Conservation (phyloP, 345 rosid genomes). For the Corchorus capsularis region DNA sequence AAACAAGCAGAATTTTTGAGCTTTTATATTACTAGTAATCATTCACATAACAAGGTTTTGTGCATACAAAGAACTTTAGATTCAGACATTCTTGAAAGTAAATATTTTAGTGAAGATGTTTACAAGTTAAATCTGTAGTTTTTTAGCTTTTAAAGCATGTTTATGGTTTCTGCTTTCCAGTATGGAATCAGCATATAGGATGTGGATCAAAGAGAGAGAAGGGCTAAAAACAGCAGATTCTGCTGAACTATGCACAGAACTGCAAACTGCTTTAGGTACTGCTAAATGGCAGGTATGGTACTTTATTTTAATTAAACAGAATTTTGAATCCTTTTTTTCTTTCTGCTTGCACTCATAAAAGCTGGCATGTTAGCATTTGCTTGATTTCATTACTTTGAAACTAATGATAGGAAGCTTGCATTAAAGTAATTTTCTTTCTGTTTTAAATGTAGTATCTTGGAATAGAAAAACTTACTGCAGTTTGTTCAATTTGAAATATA, state of each 20-base stretch:
- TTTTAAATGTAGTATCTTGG: background rate
- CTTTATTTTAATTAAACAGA: background rate
- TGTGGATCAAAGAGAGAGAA: slow-evolving; percentile 66
- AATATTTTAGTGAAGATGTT: background rate
- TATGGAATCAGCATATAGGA: slow-evolving; percentile 78
- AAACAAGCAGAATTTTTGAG: background rate
- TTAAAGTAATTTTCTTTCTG: background rate
- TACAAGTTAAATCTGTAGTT: background rate
- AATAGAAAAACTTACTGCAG: background rate
- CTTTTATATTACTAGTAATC: background rate
- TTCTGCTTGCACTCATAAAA: background rate
- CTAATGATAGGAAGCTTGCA: background rate
- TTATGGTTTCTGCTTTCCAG: slow-evolving; percentile 38
- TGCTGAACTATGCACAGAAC: slow-evolving; percentile 60
- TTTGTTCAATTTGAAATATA: background rate
- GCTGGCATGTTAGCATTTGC: background rate
- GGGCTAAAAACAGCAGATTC: slow-evolving; percentile 38
- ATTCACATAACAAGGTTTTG: background rate
- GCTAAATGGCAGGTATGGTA: slow-evolving; percentile 87
- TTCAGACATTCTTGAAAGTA: background rate
- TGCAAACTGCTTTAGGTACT: slow-evolving; percentile 83
- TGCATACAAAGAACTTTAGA: background rate
- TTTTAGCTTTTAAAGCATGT: background rate
- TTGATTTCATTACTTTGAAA: background rate
- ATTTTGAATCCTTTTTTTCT: background rate